Evolutionary conservation across 1,139 yeast genomes (phyloP).

Genomic region (Nakaseomyces glabratus): DNA sequence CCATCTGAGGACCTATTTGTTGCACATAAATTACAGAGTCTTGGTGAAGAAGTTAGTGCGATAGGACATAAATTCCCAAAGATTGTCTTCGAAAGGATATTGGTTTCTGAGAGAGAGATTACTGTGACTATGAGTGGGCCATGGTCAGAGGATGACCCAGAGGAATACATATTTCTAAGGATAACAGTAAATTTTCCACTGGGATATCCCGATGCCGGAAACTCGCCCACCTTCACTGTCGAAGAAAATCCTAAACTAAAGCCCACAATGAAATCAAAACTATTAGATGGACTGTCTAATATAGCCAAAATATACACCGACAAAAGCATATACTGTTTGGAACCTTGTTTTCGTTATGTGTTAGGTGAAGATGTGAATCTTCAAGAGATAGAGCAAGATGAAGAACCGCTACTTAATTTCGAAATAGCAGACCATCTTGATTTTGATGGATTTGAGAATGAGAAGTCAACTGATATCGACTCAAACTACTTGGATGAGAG

Average conservation of each 20-base stretch:
- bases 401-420: slow-evolving; percentile 23
- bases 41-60: slow-evolving; percentile 84
- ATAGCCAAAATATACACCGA: slow-evolving; percentile 53
- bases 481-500: slow-evolving; percentile 22
- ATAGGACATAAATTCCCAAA: slow-evolving; percentile 90
- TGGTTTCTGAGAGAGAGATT: slow-evolving; percentile 77
- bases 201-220: slow-evolving; percentile 53
- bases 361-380: slow-evolving; percentile 73
- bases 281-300: slow-evolving; percentile 43
- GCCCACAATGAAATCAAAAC: slow-evolving; percentile 38
- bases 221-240: slow-evolving; percentile 50
- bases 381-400: slow-evolving; percentile 29
- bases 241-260: slow-evolving; percentile 69
- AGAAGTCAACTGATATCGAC: slow-evolving; percentile 25
- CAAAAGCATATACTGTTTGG: slow-evolving; percentile 61
- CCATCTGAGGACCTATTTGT: slow-evolving; percentile 37
- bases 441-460: slow-evolving; percentile 27
- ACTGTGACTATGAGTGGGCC: slow-evolving; percentile 76
- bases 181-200: slow-evolving; percentile 60
- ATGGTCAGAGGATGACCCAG: slow-evolving; percentile 37
- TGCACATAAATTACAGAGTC: slow-evolving; percentile 47
- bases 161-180: slow-evolving; percentile 59
- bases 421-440: slow-evolving; percentile 26
- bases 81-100: slow-evolving; percentile 73
- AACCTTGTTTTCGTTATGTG: slow-evolving; percentile 65